Percentiles rank a stretch among this genome's conserved stretches.
Conservation (phyloP, 192 early-diverging fungal species). For the Coemansia reversa region DNA sequence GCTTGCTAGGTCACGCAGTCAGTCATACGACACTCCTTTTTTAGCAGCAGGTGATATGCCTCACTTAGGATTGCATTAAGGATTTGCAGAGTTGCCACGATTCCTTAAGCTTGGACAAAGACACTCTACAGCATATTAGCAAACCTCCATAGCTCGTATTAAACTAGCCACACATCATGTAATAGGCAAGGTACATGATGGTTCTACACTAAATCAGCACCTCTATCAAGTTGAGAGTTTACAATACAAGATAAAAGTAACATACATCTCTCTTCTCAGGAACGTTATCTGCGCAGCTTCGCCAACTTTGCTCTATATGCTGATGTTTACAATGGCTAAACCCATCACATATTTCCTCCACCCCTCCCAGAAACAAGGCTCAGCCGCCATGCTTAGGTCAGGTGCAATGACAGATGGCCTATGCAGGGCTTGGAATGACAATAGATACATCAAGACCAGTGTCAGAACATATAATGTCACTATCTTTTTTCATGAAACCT, state of each 20-base stretch:
- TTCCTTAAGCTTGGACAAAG: neutral
- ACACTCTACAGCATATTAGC: neutral
- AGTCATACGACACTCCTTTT: neutral
- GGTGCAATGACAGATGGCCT: neutral
- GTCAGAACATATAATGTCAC: neutral
- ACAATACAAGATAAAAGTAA: neutral
- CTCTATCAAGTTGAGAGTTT: neutral
- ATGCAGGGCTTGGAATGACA: neutral
- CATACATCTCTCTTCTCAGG: neutral
- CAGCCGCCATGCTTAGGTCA: neutral
- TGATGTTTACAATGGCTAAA: neutral
- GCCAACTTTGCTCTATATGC: neutral
- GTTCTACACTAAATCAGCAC: neutral
- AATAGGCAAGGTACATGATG: no score
- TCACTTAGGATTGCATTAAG: neutral
- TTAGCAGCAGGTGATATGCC: neutral
- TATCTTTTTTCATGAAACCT: neutral
- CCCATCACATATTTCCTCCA: neutral
- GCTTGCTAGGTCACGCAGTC: neutral
- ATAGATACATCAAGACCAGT: neutral
- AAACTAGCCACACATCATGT: neutral
- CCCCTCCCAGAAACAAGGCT: neutral
- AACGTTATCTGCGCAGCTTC: neutral
- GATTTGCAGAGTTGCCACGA: neutral
- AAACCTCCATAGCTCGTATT: neutral